A percentile compares a stretch with the other conserved stretches of the same genome.
Conservation (phyloP, 306 rosid species). For the Mucuna pruriens region DNA sequence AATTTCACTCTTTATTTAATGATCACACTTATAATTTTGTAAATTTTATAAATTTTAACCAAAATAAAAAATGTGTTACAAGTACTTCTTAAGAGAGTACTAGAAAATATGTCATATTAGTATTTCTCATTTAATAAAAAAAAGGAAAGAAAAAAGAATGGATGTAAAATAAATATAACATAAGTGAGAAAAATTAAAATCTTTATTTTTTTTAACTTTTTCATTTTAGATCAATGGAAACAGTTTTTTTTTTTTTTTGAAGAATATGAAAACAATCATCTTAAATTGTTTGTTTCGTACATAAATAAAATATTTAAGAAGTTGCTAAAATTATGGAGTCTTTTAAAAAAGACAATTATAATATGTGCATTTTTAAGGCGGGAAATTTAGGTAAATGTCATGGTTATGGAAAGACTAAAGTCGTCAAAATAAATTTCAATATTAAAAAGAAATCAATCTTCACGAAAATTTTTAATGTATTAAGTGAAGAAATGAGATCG, state of each 20-base stretch:
- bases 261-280: constrained; percentile 21
- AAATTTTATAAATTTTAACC: too few relatives aligned
- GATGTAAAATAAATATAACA: not conserved
- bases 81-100: too few relatives aligned
- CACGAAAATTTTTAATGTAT: not conserved
- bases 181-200: not conserved
- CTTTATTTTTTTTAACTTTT: not conserved
- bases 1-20: too few relatives aligned
- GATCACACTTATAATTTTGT: too few relatives aligned
- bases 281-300: not conserved
- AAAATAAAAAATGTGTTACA: too few relatives aligned
- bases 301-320: not conserved
- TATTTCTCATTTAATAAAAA: not conserved
- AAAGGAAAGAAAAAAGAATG: not conserved
- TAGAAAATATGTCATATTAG: not conserved
- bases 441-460: not conserved
- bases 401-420: not conserved
- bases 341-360: not conserved
- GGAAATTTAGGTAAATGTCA: not conserved
- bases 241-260: too few relatives aligned
- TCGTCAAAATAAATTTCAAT: not conserved
- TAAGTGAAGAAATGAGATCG: not conserved
- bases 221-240: not conserved
- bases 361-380: not conserved
- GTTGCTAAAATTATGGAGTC: not conserved